Conservation (phyloP, 129 eudicot species). For the Chrysanthemum seticuspe region DNA sequence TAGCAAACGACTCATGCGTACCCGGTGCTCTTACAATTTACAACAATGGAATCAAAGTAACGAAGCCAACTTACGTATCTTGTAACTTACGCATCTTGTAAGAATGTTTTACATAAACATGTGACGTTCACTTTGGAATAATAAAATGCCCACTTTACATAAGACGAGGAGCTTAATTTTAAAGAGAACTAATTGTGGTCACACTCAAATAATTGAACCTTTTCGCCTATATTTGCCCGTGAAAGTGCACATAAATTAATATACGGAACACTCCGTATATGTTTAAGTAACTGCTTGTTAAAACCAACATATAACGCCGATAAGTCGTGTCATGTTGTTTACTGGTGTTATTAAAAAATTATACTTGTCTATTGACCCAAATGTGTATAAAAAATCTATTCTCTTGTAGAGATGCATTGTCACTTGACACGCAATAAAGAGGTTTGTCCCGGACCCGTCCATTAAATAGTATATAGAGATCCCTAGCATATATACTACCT, state of each 20-base stretch:
- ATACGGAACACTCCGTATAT: no score
- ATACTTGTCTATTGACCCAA: no score
- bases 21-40: neutral
- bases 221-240: neutral
- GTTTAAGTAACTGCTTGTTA: no score
- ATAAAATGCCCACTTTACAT: neutral
- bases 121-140: conserved; percentile 4
- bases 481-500: no score
- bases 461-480: neutral
- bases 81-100: conserved; percentile 11
- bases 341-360: no score
- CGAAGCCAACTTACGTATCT: conserved; percentile 16
- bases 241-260: no score
- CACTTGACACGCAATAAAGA: neutral
- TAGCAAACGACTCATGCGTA: no score
- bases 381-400: no score
- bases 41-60: neutral
- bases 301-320: no score
- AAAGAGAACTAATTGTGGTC: neutral
- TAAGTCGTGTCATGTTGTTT: no score
- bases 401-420: no score
- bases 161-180: neutral
- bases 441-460: neutral
- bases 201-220: conserved; percentile 8
- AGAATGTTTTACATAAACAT: conserved; percentile 12